Base-by-base conservation (phyloP, 495 filamentous ascomycete genomes). In the Tetracladium marchalianum region DNA sequence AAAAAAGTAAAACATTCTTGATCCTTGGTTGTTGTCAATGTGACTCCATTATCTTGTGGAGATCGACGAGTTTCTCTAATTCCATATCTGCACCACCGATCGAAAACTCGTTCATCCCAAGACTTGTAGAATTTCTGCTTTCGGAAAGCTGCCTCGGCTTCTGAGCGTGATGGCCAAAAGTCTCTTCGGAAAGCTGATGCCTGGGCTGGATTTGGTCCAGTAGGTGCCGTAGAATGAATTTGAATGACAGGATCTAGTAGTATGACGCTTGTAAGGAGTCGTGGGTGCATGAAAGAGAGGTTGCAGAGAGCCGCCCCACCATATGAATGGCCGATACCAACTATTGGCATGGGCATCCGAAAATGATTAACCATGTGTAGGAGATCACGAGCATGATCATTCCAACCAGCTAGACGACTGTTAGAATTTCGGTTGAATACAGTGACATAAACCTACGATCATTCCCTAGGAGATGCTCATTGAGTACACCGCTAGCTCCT, bases 281-380 rank as follows among this genome's bases (percentile, higher is more conserved):
- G 80, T 8, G 92, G 89, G 66, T 95, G 86, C 50, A 89, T 72
- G 11, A 92, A 67, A 13, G 85, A 69, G 12, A 76, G 60, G 44
- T 76, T 68, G 45, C 66, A 62, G 51, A 87, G 73, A 42, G 84
- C 75, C 58, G 74, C 76, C 49, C 75, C 90, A 52, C 92, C 92
- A 72, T 88, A 84, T 60, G 84, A 90, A 65, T 98, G 92, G 16
- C 92, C 92, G 3, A 98, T 60, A 24, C 90, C 92, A 46, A 96
- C 65, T n/a, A 96, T 64, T 5, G 92, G 90, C 10, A 85, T 82
- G 3, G 84, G 80, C 85, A 97, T 93, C 27, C 87, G 84, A 65
- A 95, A 90, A 36, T 76, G 68, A 64, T 95, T 96, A 65, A 92
- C 73, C 58, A 95, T 73, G 53, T 87, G 77, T n/a, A 93, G 73